phyloP scores from a whole-genome alignment of 768 basidiomycete species.

The Boletus fagicola region DNA sequence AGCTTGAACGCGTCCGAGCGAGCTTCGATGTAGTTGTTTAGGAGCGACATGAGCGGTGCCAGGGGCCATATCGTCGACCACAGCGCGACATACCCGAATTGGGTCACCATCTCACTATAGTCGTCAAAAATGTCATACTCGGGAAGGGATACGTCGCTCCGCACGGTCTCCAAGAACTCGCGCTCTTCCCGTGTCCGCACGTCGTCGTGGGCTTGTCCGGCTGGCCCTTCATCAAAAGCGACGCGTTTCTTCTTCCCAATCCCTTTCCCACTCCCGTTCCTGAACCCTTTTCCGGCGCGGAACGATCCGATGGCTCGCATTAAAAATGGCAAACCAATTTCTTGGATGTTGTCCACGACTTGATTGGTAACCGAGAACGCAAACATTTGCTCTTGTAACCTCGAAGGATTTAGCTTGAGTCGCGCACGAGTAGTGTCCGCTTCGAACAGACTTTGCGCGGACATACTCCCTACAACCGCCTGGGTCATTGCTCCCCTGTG shows the following conservation, averaged over 20 bases:
- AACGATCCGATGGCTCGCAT: slow-evolving; percentile 56
- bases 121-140: slow-evolving; percentile 82
- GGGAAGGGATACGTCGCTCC: slow-evolving; percentile 74
- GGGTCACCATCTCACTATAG: slow-evolving; percentile 95
- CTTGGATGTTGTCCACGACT: slow-evolving; percentile 70
- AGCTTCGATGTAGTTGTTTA: slow-evolving; percentile 92
- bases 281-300: slow-evolving; percentile 43
- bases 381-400: slow-evolving; percentile 90
- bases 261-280: slow-evolving; percentile 22
- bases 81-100: slow-evolving; percentile 89
- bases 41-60: slow-evolving; percentile 80
- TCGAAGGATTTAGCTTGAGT: slow-evolving; percentile 59
- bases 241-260: slow-evolving; percentile 60
- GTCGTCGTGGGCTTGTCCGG: slow-evolving; percentile 29
- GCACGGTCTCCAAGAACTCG: slow-evolving; percentile 74
- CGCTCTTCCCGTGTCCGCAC: slow-evolving; percentile 58
- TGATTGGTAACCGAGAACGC: slow-evolving; percentile 91
- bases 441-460: slow-evolving; percentile 44
- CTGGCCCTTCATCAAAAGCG: slow-evolving; percentile 63
- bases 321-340: slow-evolving; percentile 80
- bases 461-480: slow-evolving; percentile 14
- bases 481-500: slow-evolving; percentile 7
- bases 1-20: slow-evolving; percentile 97
- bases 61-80: slow-evolving; percentile 97
- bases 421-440: slow-evolving; percentile 48